Percentiles rank a stretch among this genome's conserved stretches.
These are phyloP conservation scores for Ustilago lituana DNA, from an alignment of 1,284 basidiomycete genomes.

Conservation along the genomic window DNA sequence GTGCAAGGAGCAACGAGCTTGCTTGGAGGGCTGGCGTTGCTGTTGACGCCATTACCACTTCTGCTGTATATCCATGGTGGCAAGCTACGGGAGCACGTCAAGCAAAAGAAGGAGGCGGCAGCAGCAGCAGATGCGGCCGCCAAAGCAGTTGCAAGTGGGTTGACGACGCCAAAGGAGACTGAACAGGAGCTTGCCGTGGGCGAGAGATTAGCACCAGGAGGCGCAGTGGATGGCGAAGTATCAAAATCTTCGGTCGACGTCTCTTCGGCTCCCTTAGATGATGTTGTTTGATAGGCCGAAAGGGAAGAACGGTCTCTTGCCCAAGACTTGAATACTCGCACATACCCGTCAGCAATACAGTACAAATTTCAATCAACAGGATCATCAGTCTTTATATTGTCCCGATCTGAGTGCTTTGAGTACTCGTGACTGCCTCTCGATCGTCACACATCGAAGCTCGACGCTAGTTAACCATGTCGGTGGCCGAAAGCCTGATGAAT, in stretches of 20 bases:
- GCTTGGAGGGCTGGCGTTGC: slow-evolving; percentile 28
- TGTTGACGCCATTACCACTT: slow-evolving; percentile 36
- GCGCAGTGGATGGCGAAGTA: not conserved
- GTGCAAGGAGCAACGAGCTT: slow-evolving; percentile 37
- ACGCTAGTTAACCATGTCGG: too few species aligned
- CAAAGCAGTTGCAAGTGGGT: not conserved
- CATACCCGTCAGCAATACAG: too few species aligned
- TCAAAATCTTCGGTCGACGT: slow-evolving; percentile 12
- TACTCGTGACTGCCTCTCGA: too few species aligned
- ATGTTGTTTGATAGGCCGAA: not conserved
- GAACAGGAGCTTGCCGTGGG: slow-evolving; percentile 1
- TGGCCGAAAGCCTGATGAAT: too few species aligned
- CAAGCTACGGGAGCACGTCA: slow-evolving; percentile 27
- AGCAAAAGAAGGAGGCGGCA: slow-evolving; percentile 24
- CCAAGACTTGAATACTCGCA: too few species aligned
- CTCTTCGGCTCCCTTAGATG: not conserved
- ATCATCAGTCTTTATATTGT: too few species aligned
- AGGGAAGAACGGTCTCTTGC: not conserved
- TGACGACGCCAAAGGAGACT: not conserved
- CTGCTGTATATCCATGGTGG: slow-evolving; percentile 35
- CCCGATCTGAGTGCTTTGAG: too few species aligned
- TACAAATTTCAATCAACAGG: too few species aligned
- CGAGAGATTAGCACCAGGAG: slow-evolving; percentile 22
- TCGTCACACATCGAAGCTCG: too few species aligned
- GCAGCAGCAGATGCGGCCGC: slow-evolving; percentile 18